Evolutionary conservation across 1,284 basidiomycete genomes (phyloP).

Genomic region (Pseudozyma pruni): DNA sequence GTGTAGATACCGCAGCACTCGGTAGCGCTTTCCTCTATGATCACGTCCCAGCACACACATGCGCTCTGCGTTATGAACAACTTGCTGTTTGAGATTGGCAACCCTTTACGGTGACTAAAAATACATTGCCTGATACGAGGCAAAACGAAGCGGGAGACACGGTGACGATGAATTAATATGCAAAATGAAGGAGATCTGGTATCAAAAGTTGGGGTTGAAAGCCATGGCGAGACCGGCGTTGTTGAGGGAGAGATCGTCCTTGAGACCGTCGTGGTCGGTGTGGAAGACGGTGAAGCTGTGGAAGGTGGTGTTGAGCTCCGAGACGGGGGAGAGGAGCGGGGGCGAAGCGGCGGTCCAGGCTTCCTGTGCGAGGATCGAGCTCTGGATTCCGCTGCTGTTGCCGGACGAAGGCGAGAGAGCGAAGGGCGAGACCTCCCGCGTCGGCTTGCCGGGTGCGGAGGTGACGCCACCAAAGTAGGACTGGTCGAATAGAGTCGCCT

Average conservation of each 20-base stretch:
- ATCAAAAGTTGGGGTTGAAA: conserved; percentile 6
- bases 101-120: no score
- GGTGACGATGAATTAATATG: conserved; percentile 15
- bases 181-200: conserved; percentile 5
- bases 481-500: conserved; percentile 11
- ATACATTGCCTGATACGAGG: no score
- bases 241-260: no score
- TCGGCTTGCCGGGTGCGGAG: conserved; percentile 3
- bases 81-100: not conserved
- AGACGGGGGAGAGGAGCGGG: conserved; percentile 29
- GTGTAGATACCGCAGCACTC: not conserved
- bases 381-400: conserved; percentile 13
- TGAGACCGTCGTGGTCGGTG: not conserved
- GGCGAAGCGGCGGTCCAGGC: conserved; percentile 21
- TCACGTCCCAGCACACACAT: not conserved
- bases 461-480: conserved; percentile 30
- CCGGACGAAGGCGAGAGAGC: conserved; percentile 14
- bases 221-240: conserved; percentile 24
- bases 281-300: conserved; percentile 21
- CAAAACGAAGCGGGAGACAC: no score
- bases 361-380: conserved; percentile 16
- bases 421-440: conserved; percentile 23
- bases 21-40: no score
- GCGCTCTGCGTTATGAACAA: no score
- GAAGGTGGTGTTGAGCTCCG: conserved; percentile 29